Base-by-base conservation (phyloP, 768 basidiomycete species). In the Tulasnella sp. region DNA sequence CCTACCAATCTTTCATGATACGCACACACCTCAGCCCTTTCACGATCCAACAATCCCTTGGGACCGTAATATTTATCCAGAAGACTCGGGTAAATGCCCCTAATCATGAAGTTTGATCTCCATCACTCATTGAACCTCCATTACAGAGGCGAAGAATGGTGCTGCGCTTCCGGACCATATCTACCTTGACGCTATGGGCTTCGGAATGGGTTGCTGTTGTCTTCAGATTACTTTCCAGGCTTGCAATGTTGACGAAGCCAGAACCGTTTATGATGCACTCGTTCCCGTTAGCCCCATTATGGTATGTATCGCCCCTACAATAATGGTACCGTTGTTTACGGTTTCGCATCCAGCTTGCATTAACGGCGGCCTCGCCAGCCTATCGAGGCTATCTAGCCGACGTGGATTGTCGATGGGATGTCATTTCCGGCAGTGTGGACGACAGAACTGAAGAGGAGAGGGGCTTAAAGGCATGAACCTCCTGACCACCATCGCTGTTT, bases 141-240 rank as follows among this genome's bases (percentile, higher is more conserved):
- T 43, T 25, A 39, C 56, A 86, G 90, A 95, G 71, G 91, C 91
- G 0, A 86, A 81, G 66, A 73, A 79, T 56, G 91, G 92, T 2
- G 89, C 91, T 4, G 91, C 92, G 13, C 72, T 88, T 31, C 70
- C 72, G 28, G 81, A 93, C 63, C 92, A 98, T 65, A 87, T 99
- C 56, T 98, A 98, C 64, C 76, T 98, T 71, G 95, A 99, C 64
- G 92, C 95, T 7, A 98, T 98, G 95, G 93, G 92, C 25, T 99
- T 99, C 64, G 95, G 95, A 41, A 99, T 98, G 95, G 95, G 95
- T 5, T 98, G 93, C 58, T 93, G 89, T 61, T 98, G 95, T 65
- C 72, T 99, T 45, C 95, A 99, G 61, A 73, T 98, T 55, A 99
- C 95, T 12, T 96, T 98, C 69, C 95, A 99, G 66, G 83, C 91